A percentile compares a stretch with the other conserved stretches of the same genome.
phyloP scores from a whole-genome alignment of 1,284 basidiomycete species.

The Microbotryum lychnidis-dioicae region DNA sequence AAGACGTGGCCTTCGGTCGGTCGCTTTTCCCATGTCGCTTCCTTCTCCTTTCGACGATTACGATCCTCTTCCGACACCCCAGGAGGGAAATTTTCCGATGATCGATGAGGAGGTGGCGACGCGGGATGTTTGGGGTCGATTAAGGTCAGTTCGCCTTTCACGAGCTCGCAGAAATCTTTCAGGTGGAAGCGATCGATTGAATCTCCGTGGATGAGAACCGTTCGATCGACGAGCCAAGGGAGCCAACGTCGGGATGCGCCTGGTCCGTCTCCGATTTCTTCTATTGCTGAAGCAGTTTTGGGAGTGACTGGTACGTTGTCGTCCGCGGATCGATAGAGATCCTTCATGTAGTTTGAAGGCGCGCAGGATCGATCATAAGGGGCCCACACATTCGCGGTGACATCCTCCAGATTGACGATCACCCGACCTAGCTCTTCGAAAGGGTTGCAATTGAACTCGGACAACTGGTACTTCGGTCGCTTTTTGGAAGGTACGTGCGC shows the following conservation, averaged over 20 bases:
- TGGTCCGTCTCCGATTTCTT: not conserved
- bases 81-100: no score
- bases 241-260: not conserved
- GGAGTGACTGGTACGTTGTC: constrained; percentile 17
- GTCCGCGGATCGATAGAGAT: constrained; percentile 9
- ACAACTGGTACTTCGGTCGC: no score
- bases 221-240: constrained; percentile 27
- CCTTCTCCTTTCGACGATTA: constrained; percentile 4
- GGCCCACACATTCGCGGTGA: constrained; percentile 15
- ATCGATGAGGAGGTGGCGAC: constrained; percentile 12
- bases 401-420: constrained; percentile 10
- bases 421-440: constrained; percentile 26
- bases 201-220: constrained; percentile 30
- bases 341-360: constrained; percentile 20
- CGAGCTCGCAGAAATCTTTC: constrained; percentile 30
- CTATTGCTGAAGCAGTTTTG: not conserved
- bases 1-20: constrained; percentile 24
- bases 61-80: not conserved
- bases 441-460: constrained; percentile 25
- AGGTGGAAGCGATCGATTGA: constrained; percentile 33
- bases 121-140: constrained; percentile 19
- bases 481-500: no score
- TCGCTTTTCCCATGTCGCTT: constrained; percentile 17
- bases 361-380: constrained; percentile 22
- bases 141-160: constrained; percentile 17